A percentile compares a stretch with the other conserved stretches of the same genome.
Evolutionary conservation across 2,329 filamentous ascomycete species (phyloP).

Genomic region (Fusarium sp.): DNA sequence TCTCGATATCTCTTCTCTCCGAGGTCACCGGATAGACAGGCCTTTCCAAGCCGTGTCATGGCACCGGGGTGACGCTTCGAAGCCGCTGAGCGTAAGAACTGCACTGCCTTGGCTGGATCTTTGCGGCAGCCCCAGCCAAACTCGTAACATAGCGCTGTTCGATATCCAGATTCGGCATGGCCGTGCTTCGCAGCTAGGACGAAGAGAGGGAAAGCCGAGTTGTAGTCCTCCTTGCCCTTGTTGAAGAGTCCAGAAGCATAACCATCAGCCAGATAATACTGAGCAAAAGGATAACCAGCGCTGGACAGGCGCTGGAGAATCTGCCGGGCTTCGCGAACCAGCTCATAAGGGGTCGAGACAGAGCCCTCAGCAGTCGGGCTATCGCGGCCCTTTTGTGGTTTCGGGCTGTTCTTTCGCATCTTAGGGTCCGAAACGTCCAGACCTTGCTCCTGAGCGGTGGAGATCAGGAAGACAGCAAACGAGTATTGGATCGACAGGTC

Average conservation of each 20-base stretch:
- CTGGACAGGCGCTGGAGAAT: conserved; percentile 90
- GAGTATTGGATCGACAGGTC: conserved; percentile 93
- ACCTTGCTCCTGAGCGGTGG: conserved; percentile 84
- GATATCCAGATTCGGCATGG: conserved; percentile 95
- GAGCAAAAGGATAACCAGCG: conserved; percentile 93
- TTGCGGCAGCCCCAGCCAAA: conserved; percentile 97
- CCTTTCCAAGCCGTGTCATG: conserved; percentile 91
- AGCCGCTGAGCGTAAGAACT: conserved; percentile 90
- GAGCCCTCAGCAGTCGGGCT: conserved; percentile 59
- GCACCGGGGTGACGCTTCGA: conserved; percentile 96
- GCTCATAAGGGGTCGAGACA: conserved; percentile 69
- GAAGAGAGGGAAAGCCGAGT: conserved; percentile 92
- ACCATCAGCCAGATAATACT: conserved; percentile 96
- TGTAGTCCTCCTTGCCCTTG: conserved; percentile 93
- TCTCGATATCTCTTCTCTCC: conserved; percentile 89
- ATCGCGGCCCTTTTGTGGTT: conserved; percentile 59
- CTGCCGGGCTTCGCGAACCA: conserved; percentile 87
- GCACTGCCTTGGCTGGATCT: conserved; percentile 90
- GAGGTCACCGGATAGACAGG: conserved; percentile 89
- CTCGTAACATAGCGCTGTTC: conserved; percentile 94
- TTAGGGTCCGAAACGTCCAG: conserved; percentile 62
- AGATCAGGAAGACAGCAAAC: conserved; percentile 94
- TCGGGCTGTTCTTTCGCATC: conserved; percentile 59
- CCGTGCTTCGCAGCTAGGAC: conserved; percentile 95
- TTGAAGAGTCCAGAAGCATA: conserved; percentile 95